Conservation (phyloP, 192 early-diverging fungal species). For the Allomyces macrogynus region DNA sequence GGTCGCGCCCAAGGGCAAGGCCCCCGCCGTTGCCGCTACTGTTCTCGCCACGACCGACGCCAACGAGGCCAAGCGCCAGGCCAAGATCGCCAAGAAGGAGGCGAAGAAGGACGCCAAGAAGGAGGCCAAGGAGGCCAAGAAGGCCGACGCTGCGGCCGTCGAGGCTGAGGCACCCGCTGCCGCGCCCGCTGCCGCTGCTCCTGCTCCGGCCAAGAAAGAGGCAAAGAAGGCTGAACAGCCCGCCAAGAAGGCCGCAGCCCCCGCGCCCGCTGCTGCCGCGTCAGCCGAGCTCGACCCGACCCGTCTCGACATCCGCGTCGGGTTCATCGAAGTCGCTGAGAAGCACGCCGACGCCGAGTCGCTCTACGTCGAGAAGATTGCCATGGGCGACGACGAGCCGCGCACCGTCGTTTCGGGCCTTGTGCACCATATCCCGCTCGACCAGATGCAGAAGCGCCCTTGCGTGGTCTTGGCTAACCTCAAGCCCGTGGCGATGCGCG, state of each 20-base stretch:
- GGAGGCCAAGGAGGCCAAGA: slow-evolving; percentile 22
- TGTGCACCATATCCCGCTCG: slow-evolving; percentile 74
- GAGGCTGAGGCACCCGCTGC: slow-evolving; percentile 8
- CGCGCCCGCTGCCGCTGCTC: slow-evolving; percentile 10
- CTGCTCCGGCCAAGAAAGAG: slow-evolving; percentile 10
- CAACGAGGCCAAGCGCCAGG: slow-evolving; percentile 3
- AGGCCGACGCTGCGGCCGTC: slow-evolving; percentile 19
- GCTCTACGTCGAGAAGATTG: slow-evolving; percentile 89
- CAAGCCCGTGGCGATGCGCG: slow-evolving; percentile 86
- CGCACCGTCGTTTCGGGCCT: slow-evolving; percentile 82
- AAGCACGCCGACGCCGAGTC: slow-evolving; percentile 93
- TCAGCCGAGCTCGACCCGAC: slow-evolving; percentile 37
- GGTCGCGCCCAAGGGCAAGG: slow-evolving; percentile 19
- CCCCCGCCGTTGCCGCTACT: slow-evolving; percentile 2
- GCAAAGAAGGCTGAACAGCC: slow-evolving; percentile 16
- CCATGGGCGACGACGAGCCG: slow-evolving; percentile 63
- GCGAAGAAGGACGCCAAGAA: slow-evolving; percentile 13
- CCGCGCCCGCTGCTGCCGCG: slow-evolving; percentile 17
- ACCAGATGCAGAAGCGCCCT: slow-evolving; percentile 59
- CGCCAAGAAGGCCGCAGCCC: slow-evolving; percentile 33
- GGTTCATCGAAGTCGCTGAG: slow-evolving; percentile 56
- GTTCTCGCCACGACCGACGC: no score
- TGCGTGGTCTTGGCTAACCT: slow-evolving; percentile 72
- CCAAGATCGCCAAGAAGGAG: slow-evolving; percentile 23
- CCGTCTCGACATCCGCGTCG: slow-evolving; percentile 84